A percentile compares a stretch with the other conserved stretches of the same genome.
phyloP scores from a whole-genome alignment of 495 filamentous ascomycete genomes.

The Neurospora tetrasperma region DNA sequence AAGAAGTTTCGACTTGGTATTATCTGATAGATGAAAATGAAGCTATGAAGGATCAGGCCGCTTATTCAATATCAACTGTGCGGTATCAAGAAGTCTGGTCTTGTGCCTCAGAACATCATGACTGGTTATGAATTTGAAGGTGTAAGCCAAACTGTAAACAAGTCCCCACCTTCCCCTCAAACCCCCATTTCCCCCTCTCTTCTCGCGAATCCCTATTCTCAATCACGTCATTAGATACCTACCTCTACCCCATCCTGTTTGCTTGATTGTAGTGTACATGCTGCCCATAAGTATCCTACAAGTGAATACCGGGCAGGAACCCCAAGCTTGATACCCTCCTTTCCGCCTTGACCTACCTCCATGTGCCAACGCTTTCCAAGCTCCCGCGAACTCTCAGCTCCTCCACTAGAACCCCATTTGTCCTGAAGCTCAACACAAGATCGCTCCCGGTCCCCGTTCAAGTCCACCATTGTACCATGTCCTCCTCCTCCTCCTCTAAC shows the following conservation, averaged over 20 bases:
- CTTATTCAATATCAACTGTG: background rate
- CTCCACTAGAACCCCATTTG: background rate
- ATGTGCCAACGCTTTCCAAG: background rate
- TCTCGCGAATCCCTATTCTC: background rate
- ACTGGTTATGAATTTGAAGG: background rate
- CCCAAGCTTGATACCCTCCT: background rate
- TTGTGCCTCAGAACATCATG: background rate
- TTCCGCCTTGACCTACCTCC: background rate
- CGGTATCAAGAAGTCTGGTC: background rate
- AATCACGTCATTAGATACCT: background rate
- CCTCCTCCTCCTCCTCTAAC: background rate
- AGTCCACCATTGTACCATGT: background rate
- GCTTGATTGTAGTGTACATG: background rate
- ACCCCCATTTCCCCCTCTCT: background rate
- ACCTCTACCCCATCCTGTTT: background rate
- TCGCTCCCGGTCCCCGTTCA: background rate
- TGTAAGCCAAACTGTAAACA: background rate
- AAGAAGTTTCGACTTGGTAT: background rate
- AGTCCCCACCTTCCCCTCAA: background rate
- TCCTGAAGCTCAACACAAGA: background rate
- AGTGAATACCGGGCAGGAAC: background rate
- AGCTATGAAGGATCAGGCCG: background rate
- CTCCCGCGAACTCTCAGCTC: background rate
- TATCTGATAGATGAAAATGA: background rate
- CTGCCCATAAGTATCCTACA: background rate